These are phyloP conservation scores for Simplicillium aogashimaense DNA, from an alignment of 2,329 filamentous ascomycete species.

Conservation along the genomic window DNA sequence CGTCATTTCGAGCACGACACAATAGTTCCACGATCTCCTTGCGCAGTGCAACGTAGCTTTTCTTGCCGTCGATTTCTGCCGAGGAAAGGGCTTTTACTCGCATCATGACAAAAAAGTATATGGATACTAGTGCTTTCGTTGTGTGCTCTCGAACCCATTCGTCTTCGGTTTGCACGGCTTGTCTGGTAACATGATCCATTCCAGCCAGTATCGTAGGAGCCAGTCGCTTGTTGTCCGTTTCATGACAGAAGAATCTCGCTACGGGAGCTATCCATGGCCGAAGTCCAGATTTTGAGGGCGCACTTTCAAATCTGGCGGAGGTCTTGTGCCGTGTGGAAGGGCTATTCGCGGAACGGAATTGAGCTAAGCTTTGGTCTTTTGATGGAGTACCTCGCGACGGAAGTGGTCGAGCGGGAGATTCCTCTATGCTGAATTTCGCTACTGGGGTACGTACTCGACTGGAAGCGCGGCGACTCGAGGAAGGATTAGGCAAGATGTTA, in stretches of 20 bases:
- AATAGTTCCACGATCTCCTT: slow-evolving; percentile 36
- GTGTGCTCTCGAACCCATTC: slow-evolving; percentile 38
- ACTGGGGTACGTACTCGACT: slow-evolving; percentile 21
- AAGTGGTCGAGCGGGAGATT: slow-evolving; percentile 19
- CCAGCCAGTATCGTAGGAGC: slow-evolving; percentile 68
- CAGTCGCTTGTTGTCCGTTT: slow-evolving; percentile 49
- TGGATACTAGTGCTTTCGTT: slow-evolving; percentile 45
- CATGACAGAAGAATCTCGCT: slow-evolving; percentile 52
- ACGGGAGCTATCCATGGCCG: slow-evolving; percentile 62
- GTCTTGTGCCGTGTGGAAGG: slow-evolving; percentile 15
- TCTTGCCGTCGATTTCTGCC: slow-evolving; percentile 26
- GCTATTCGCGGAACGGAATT: slow-evolving; percentile 27
- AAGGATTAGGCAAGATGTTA: slow-evolving; percentile 48
- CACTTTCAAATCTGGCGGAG: slow-evolving; percentile 21
- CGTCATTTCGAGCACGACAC: slow-evolving; percentile 28
- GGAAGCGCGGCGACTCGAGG: slow-evolving; percentile 18
- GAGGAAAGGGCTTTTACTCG: slow-evolving; percentile 32
- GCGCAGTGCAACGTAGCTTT: slow-evolving; percentile 33
- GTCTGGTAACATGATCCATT: slow-evolving; percentile 46
- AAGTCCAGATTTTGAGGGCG: slow-evolving; percentile 23
- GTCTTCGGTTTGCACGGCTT: slow-evolving; percentile 34
- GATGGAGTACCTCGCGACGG: slow-evolving; percentile 34
- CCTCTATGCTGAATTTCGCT: slow-evolving; percentile 17
- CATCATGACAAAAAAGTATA: slow-evolving; percentile 51
- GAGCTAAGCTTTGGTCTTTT: slow-evolving; percentile 33